Base-by-base conservation (phyloP, 495 filamentous ascomycete species). In the Tricharina praecox region DNA sequence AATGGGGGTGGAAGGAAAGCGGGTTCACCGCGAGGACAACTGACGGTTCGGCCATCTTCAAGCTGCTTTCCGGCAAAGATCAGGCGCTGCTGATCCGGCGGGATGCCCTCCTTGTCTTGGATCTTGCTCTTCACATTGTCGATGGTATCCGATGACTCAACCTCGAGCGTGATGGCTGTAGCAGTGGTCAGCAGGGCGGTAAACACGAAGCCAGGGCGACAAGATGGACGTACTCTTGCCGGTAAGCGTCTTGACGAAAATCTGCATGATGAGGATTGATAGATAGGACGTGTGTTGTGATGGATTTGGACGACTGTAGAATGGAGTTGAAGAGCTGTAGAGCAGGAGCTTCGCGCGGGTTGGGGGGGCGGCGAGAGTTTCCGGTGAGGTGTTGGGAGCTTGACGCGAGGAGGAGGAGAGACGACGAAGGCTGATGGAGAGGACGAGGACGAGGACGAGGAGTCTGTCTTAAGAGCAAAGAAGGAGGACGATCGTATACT, bases 91-190 rank as follows among this genome's bases (percentile, higher is more conserved):
- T 90, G 83, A 63, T 90, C 83, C 28, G 84, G 83, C 30, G 83
- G 83, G 47, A 90, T 90, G 40, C 83, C 83, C 63, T 90, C 83
- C 73, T 90, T 92, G 59, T 86, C 88, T 66, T 97, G 90, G 67
- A 97, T 92, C 76, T 92, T 92, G 66, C 77, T 73, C 74, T 92
- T 92, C 67, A 92, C 84, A 72, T 90, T 90, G 74, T 92, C 90
- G 82, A 97, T 96, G 55, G 90, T 95, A 73, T 96, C 88, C 64
- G 77, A 82, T 65, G 85, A 93, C 77, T 95, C 88, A 65, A 95
- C 88, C 75, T 97, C 90, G 64, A 96, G 84, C 68, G 90, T 95
- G 79, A 96, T 97, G 69, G 90, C 56, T 60, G 35, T 21, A 21
- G 18, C n/a, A 33, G 21, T 3, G 9, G 24, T 32, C 24, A 46